A percentile compares a stretch with the other conserved stretches of the same genome.
These are phyloP conservation scores for Rhinocladiella similis DNA, from an alignment of 2,329 filamentous ascomycete genomes.

Conservation along the genomic window DNA sequence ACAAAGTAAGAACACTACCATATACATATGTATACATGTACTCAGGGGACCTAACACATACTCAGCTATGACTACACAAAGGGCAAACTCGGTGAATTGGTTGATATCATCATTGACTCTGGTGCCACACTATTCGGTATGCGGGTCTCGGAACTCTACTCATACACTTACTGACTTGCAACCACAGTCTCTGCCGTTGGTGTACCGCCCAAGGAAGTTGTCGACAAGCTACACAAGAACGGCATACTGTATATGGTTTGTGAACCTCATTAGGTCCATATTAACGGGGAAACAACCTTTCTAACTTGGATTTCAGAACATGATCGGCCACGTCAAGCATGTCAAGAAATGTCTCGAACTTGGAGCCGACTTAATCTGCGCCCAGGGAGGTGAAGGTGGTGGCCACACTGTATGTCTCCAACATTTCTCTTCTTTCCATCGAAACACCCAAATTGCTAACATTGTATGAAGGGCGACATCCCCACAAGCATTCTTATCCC, in stretches of 20 bases:
- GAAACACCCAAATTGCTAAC: neutral
- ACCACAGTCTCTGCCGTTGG: slow-evolving; percentile 86
- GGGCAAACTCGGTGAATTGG: slow-evolving; percentile 88
- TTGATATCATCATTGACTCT: slow-evolving; percentile 90
- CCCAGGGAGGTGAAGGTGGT: slow-evolving; percentile 95
- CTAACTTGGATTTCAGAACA: slow-evolving; percentile 75
- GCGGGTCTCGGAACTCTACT: neutral
- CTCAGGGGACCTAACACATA: slow-evolving; percentile 9
- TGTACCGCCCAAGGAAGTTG: slow-evolving; percentile 82
- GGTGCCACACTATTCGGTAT: slow-evolving; percentile 77
- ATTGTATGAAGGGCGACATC: slow-evolving; percentile 64
- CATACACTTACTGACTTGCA: neutral
- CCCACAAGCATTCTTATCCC: slow-evolving; percentile 92
- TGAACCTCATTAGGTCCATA: neutral
- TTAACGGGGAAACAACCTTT: too few species aligned
- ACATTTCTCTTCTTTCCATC: slow-evolving; percentile 35
- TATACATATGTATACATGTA: neutral
- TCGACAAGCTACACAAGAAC: slow-evolving; percentile 83
- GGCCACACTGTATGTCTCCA: slow-evolving; percentile 66
- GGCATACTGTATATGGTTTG: slow-evolving; percentile 62
- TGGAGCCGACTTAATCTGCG: slow-evolving; percentile 95
- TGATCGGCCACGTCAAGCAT: slow-evolving; percentile 99
- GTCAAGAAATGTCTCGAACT: slow-evolving; percentile 92
- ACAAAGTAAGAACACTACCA: slow-evolving; percentile 69
- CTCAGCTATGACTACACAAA: slow-evolving; percentile 98